A percentile compares a stretch with the other conserved stretches of the same genome.
These are phyloP conservation scores for Hanseniaspora jakobsenii DNA, from an alignment of 805 yeast genomes.

Conservation along the genomic window DNA sequence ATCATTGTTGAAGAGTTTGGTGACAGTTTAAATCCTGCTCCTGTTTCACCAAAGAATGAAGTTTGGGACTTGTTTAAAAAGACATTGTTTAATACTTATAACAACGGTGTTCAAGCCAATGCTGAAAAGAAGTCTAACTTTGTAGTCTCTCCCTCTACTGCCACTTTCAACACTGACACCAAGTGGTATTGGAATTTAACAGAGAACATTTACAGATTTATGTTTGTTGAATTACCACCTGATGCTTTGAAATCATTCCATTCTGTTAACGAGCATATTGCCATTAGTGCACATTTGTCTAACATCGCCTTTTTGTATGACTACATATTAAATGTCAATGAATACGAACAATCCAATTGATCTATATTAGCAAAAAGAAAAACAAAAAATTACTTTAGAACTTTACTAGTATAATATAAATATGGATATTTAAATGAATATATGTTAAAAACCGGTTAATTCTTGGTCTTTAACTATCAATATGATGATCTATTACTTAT, in stretches of 20 bases:
- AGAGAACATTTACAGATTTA: conserved; percentile 41
- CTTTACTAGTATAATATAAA: too few relatives aligned
- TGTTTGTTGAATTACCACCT: conserved; percentile 20
- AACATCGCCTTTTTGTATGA: conserved; percentile 45
- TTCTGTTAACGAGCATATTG: conserved; percentile 51
- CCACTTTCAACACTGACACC: conserved; percentile 55
- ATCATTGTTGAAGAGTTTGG: conserved; percentile 21
- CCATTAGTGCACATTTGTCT: conserved; percentile 48
- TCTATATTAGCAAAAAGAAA: too few relatives aligned
- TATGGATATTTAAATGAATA: too few relatives aligned
- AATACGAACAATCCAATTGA: too few relatives aligned
- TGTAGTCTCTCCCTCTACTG: conserved; percentile 37
- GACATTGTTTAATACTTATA: conserved; percentile 42
- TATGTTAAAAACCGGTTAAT: too few relatives aligned
- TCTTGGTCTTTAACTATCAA: too few relatives aligned
- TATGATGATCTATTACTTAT: too few relatives aligned
- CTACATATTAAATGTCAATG: conserved; percentile 30
- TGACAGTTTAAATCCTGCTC: conserved; percentile 31
- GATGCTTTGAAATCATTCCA: conserved; percentile 33
- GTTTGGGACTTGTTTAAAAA: conserved; percentile 39
- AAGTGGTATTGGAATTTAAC: conserved; percentile 47
- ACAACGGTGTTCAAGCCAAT: conserved; percentile 34
- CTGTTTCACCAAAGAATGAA: conserved; percentile 30
- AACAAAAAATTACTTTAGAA: too few relatives aligned
- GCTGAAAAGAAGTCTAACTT: conserved; percentile 21